Evolutionary conservation across 1,284 basidiomycete species (phyloP).

Genomic region (Hymenochaete sp.): DNA sequence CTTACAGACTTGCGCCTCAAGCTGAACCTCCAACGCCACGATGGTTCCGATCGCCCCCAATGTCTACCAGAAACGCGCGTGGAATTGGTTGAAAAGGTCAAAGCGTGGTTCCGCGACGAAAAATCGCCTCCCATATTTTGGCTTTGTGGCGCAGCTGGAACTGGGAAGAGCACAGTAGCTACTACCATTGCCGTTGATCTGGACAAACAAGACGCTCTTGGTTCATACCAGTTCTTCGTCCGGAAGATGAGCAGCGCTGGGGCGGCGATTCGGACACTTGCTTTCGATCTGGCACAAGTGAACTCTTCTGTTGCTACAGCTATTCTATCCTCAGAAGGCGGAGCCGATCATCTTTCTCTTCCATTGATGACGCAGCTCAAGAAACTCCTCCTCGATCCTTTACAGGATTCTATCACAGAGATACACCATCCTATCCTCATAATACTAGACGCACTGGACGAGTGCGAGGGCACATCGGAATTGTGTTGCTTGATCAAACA

Average conservation of each 20-base stretch:
- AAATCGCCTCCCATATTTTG: background rate
- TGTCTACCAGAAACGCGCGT: background rate
- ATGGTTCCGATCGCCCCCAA: background rate
- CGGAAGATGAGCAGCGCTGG: background rate
- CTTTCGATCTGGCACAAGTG: background rate
- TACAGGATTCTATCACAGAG: background rate
- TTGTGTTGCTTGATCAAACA: background rate
- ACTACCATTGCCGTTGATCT: slow-evolving; percentile 19
- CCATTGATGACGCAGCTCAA: background rate
- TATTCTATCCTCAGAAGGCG: background rate
- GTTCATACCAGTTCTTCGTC: slow-evolving; percentile 27
- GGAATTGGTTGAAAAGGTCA: background rate
- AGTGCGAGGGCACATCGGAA: background rate
- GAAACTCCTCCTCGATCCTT: background rate
- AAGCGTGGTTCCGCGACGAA: background rate
- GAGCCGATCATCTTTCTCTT: too few species aligned
- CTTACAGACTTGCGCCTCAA: background rate
- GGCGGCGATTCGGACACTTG: background rate
- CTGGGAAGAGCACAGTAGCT: slow-evolving; percentile 23
- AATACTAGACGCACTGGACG: slow-evolving; percentile 4
- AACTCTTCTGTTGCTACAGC: background rate
- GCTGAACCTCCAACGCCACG: background rate
- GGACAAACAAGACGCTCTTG: slow-evolving; percentile 16
- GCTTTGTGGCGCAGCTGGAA: slow-evolving; percentile 8
- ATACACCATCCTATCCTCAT: background rate